Evolutionary conservation across 345 rosid genomes (phyloP).

Genomic region (Populus davidiana): DNA sequence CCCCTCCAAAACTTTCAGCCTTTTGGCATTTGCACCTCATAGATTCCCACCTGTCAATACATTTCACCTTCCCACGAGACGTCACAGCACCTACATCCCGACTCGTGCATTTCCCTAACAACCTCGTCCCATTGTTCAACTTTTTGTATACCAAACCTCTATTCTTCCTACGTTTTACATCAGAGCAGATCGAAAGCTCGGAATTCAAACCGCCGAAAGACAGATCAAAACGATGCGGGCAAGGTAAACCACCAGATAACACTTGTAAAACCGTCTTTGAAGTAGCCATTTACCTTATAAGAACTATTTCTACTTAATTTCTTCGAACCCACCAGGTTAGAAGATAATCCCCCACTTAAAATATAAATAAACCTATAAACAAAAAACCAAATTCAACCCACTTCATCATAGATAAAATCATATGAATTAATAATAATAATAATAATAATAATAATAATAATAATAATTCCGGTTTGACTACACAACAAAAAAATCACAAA

Average conservation of each 20-base stretch:
- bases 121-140: constrained; percentile 16
- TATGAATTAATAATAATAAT: too few species aligned
- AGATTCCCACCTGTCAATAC: constrained; percentile 10
- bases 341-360: neutral
- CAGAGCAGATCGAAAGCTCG: constrained; percentile 16
- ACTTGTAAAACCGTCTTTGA: constrained; percentile 38
- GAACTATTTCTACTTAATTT: neutral
- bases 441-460: too few species aligned
- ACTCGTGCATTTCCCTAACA: constrained; percentile 6
- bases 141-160: constrained; percentile 16
- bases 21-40: constrained; percentile 43
- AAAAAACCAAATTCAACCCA: neutral
- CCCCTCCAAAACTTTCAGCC: constrained; percentile 36
- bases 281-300: constrained; percentile 36
- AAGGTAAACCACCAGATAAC: constrained; percentile 26
- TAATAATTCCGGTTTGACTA: too few species aligned
- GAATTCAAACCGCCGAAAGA: constrained; percentile 25
- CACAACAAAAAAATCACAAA: too few species aligned
- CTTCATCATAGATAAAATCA: too few species aligned
- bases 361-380: neutral
- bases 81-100: neutral
- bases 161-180: constrained; percentile 8
- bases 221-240: constrained; percentile 17
- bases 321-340: neutral
- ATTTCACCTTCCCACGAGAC: neutral